A percentile compares a stretch with the other conserved stretches of the same genome.
Evolutionary conservation across 129 eudicot genomes (phyloP).

Genomic region (Gnaphalium uliginosum): DNA sequence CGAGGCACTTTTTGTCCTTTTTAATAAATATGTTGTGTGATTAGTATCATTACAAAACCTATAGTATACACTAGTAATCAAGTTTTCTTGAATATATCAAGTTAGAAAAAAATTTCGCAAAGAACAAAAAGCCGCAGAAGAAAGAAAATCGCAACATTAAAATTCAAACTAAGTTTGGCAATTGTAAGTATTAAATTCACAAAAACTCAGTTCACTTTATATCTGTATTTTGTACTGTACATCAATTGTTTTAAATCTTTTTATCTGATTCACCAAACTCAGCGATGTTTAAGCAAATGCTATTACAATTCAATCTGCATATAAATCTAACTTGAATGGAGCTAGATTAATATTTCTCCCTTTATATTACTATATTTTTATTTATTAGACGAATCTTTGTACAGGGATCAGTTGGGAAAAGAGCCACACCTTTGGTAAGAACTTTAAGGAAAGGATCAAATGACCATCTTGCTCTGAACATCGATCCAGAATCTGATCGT

Average conservation of each 20-base stretch:
- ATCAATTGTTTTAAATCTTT: background rate
- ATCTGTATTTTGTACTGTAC: background rate
- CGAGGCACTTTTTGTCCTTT: background rate
- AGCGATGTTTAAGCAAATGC: background rate
- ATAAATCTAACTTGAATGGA: background rate
- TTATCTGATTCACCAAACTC: background rate
- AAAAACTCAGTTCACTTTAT: background rate
- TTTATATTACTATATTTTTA: background rate
- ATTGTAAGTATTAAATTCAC: background rate
- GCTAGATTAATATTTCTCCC: background rate
- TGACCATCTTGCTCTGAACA: constrained; percentile 71
- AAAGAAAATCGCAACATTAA: too few species aligned
- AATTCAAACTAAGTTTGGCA: too few species aligned
- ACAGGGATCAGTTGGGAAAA: constrained; percentile 20
- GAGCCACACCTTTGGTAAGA: constrained; percentile 52
- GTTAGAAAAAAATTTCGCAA: background rate
- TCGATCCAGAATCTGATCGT: constrained; percentile 64
- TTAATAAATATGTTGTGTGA: background rate
- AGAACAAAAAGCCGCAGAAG: too few species aligned
- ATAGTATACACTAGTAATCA: background rate
- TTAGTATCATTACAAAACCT: background rate
- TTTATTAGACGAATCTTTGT: background rate
- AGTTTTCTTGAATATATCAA: background rate
- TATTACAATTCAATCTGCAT: background rate
- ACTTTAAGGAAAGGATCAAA: constrained; percentile 66